These are phyloP conservation scores for Pseudocercospora vitis DNA, from an alignment of 2,329 filamentous ascomycete species.

Conservation along the genomic window DNA sequence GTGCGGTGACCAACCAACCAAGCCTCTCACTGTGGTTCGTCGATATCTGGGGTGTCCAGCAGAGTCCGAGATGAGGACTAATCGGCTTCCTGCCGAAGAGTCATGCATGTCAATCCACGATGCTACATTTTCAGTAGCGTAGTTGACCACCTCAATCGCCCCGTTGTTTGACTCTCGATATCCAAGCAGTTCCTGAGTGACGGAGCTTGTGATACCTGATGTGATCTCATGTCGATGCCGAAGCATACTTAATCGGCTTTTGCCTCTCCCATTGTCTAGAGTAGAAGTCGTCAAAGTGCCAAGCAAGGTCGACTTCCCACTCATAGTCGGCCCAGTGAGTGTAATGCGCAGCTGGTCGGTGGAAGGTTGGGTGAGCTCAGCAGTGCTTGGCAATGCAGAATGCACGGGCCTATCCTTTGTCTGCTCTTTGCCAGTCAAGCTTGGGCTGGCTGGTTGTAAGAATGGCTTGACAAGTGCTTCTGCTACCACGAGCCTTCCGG, in stretches of 20 bases:
- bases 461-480: constrained; percentile 86
- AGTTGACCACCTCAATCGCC: constrained; percentile 68
- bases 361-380: constrained; percentile 21
- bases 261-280: constrained; percentile 87
- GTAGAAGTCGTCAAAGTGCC: constrained; percentile 85
- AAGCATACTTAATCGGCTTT: constrained; percentile 80
- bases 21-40: constrained; percentile 80
- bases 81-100: constrained; percentile 66
- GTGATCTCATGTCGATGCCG: constrained; percentile 92
- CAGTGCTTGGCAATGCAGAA: constrained; percentile 10
- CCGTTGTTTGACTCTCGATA: constrained; percentile 54
- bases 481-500: constrained; percentile 72
- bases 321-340: constrained; percentile 82
- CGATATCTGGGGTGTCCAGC: constrained; percentile 88
- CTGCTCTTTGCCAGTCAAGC: constrained; percentile 13
- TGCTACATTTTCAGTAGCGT: constrained; percentile 79
- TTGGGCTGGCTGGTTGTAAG: constrained; percentile 32
- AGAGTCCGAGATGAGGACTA: constrained; percentile 89
- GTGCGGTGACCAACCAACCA: constrained; percentile 95
- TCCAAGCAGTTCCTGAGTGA: constrained; percentile 89
- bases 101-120: constrained; percentile 95
- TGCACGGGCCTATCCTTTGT: constrained; percentile 5
- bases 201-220: constrained; percentile 89
- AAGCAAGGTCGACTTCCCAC: constrained; percentile 87
- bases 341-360: constrained; percentile 81